These are phyloP conservation scores for Lichtheimia corymbifera DNA, from an alignment of 371 early-diverging fungal genomes.

Conservation along the genomic window DNA sequence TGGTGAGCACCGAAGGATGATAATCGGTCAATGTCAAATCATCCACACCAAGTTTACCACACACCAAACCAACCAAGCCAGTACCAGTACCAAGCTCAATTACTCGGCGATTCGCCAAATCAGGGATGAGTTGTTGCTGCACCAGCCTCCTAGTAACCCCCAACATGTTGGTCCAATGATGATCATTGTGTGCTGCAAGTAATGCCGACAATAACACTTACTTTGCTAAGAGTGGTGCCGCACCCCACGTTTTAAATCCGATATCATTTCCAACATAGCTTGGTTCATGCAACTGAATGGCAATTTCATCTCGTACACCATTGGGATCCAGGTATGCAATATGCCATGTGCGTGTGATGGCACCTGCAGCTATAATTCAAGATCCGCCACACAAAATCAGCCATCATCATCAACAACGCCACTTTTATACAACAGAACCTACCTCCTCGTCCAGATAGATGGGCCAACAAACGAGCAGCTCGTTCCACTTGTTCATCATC, in stretches of 20 bases:
- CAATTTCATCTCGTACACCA: slow-evolving; percentile 25
- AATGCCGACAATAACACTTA: slow-evolving; percentile 17
- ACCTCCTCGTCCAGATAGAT: slow-evolving; percentile 53
- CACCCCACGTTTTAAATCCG: slow-evolving; percentile 56
- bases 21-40: slow-evolving; percentile 45
- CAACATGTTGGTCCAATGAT: background rate
- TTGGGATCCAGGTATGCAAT: slow-evolving; percentile 39
- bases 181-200: background rate
- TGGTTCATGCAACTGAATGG: slow-evolving; percentile 43
- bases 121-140: slow-evolving; percentile 40
- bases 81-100: slow-evolving; percentile 51
- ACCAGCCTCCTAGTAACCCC: slow-evolving; percentile 35
- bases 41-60: slow-evolving; percentile 41
- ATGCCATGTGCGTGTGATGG: slow-evolving; percentile 52
- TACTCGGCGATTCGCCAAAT: slow-evolving; percentile 21
- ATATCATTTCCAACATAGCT: slow-evolving; percentile 48
- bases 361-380: slow-evolving; percentile 38
- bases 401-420: background rate
- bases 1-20: slow-evolving; percentile 46
- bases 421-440: background rate
- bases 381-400: background rate
- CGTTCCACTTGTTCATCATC: slow-evolving; percentile 40
- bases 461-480: slow-evolving; percentile 40
- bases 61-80: slow-evolving; percentile 48
- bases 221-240: slow-evolving; percentile 51